Base-by-base conservation (phyloP, 257 asterid species). In the Solanum pennellii region DNA sequence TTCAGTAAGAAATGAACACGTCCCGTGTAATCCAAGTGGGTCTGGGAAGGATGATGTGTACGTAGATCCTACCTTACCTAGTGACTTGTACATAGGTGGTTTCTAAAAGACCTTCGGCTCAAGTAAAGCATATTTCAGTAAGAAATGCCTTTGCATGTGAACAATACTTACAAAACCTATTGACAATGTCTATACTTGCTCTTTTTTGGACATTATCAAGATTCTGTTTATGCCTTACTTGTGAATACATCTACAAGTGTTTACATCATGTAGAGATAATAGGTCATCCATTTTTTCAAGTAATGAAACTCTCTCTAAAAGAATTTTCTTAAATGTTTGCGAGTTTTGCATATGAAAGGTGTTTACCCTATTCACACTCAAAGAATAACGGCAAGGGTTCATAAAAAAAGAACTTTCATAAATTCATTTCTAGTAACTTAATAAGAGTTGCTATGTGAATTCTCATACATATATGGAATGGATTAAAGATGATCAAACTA, bases 381-480 rank as follows among this genome's bases (percentile, higher is more conserved):
- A 52, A 52, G 62, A 1, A 52, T 52, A 6, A 18, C 0, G 7
- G 2, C 18, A 18, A 3, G 9, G 62, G 62, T 52, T 18, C 65
- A 56, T 18, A 7, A 56, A 56, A 12, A 52, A 2, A 0, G 1
- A 52, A 18, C 2, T 2, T 18, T 56, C 65, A 56, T 56, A 56
- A 45, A 56, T 56, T 7, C 65, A 56, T 56, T 56, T 56, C 11
- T 52, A 52, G 62, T 52, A 52, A 52, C 62, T 52, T 52, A 18
- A 56, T 56, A 56, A 56, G n/a, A 56, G 0, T 56, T 56, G 0
- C 0, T 18, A 0, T 7, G 65, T 56, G 65, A n/a, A 56, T 18
- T 56, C 65, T 18, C n/a, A 56, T 16, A 52, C 60, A 16, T 52
- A 52, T 52, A 52, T 18, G 11, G 7, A 52, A 52, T 52, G 11